Conservation (phyloP, 2,329 filamentous ascomycete species). For the Aspergillus transmontanensis region DNA sequence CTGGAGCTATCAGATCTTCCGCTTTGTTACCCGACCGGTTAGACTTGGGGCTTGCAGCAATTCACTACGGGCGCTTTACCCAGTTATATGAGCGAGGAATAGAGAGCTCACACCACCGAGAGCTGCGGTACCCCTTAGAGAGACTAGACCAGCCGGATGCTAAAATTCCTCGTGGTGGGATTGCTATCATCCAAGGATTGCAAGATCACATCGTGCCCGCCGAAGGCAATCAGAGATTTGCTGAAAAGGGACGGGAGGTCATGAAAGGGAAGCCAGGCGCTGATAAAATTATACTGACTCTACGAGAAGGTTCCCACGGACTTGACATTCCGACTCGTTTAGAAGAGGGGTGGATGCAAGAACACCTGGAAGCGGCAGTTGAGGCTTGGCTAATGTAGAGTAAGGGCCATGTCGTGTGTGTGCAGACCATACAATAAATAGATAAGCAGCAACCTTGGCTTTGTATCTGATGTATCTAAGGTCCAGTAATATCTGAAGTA, state of each 20-base stretch:
- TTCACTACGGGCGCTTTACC: constrained; percentile 18
- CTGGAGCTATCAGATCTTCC: constrained; percentile 12
- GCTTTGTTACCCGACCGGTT: constrained; percentile 12
- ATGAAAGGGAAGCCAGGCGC: constrained; percentile 25
- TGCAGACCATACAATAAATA: no score
- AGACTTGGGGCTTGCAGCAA: constrained; percentile 20
- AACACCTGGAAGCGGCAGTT: constrained; percentile 26
- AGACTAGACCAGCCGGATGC: constrained; percentile 27
- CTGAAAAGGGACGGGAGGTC: constrained; percentile 23
- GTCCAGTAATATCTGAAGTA: no score
- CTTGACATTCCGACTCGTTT: constrained; percentile 32
- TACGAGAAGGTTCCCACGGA: constrained; percentile 38
- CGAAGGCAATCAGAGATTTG: constrained; percentile 31
- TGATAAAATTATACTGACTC: constrained; percentile 28
- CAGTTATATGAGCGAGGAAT: constrained; percentile 23
- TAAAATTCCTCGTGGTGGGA: constrained; percentile 31
- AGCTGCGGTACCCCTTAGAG: constrained; percentile 30
- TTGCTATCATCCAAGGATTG: constrained; percentile 36
- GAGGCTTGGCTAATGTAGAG: constrained; percentile 29
- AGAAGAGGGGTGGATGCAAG: constrained; percentile 33
- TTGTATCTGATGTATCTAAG: no score
- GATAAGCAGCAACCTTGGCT: no score
- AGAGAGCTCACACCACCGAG: constrained; percentile 10
- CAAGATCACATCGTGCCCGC: constrained; percentile 36
- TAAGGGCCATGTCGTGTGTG: background rate